These are phyloP conservation scores for Monilinia laxa DNA, from an alignment of 2,329 filamentous ascomycete species.

Conservation along the genomic window DNA sequence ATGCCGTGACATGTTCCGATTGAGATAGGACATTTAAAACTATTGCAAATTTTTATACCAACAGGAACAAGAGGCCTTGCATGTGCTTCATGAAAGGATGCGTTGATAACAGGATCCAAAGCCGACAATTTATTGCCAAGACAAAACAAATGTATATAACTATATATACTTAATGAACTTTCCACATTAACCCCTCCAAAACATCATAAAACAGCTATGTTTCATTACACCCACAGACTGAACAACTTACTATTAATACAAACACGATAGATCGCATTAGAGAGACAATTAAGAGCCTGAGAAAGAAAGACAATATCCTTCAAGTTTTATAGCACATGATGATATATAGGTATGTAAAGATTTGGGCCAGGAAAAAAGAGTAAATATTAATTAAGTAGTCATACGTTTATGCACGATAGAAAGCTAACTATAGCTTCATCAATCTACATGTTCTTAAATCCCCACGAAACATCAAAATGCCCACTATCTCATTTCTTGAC, in stretches of 20 bases:
- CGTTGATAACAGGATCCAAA: neutral
- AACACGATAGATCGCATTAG: neutral
- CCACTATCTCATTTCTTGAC: constrained; percentile 25
- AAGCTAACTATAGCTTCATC: neutral
- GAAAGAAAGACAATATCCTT: neutral
- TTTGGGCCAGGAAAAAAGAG: neutral
- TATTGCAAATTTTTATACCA: too few species aligned
- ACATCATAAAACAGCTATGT: neutral
- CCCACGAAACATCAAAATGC: neutral
- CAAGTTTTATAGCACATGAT: neutral
- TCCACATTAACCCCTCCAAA: too few species aligned
- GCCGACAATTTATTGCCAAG: neutral
- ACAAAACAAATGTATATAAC: neutral
- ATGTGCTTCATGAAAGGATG: neutral
- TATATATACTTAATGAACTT: too few species aligned
- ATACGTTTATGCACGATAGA: neutral
- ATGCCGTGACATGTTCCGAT: too few species aligned
- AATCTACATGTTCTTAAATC: neutral
- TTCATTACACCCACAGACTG: neutral
- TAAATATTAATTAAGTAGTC: neutral
- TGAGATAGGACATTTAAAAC: too few species aligned
- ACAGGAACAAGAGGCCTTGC: neutral
- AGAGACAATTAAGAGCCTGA: neutral
- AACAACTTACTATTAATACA: neutral
- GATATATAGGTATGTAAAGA: neutral